Base-by-base conservation (phyloP, 306 rosid species). In the Betula pendula region DNA sequence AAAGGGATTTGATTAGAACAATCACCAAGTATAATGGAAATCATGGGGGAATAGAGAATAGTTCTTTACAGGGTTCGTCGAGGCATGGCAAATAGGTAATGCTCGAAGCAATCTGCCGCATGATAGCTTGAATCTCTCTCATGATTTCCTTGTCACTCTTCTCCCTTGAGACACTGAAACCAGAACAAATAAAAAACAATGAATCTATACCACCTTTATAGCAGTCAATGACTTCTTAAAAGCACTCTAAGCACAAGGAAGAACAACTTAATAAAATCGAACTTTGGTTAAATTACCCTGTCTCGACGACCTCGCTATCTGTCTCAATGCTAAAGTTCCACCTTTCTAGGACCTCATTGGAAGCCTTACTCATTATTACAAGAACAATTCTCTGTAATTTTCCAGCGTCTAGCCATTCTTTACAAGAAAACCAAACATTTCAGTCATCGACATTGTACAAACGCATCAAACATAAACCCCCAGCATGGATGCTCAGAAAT, bases 401-500 rank as follows among this genome's bases (percentile, higher is more conserved):
- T n/a, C 99, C 99, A 83, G 99, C 85, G 82, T 96, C 98, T 83
- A 96, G 91, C 99, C 99, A 96, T 79, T 96, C 99, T 96, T 75
- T 12, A 63, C 81, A 81, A 84, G 24, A 53, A 43, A 68, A 68
- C 45, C 65, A 80, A 2, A 71, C 38, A 49, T 40, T 50, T 68
- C 70, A 81, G 15, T 56, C 40, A 8, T 25, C 27, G 55, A 11
- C 6, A 19, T 68, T 6, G 20, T 16, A n/a, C 24, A 10, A 6
- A 70, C 3, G 59, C 42, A 59, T n/a, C 68, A 50, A 25, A 50
- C 20, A 73, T 55, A 17, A 33, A 0, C 24, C n/a, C 69, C 4
- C 52, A 8, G 40, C 42, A 44, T 56, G 62, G 70, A 1, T 69
- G 52, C 25, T 40, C n/a, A 43, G 27, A 33, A 17, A 48, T n/a